Base-by-base conservation (phyloP, 2,329 filamentous ascomycete genomes). In the Diaporthe eres region DNA sequence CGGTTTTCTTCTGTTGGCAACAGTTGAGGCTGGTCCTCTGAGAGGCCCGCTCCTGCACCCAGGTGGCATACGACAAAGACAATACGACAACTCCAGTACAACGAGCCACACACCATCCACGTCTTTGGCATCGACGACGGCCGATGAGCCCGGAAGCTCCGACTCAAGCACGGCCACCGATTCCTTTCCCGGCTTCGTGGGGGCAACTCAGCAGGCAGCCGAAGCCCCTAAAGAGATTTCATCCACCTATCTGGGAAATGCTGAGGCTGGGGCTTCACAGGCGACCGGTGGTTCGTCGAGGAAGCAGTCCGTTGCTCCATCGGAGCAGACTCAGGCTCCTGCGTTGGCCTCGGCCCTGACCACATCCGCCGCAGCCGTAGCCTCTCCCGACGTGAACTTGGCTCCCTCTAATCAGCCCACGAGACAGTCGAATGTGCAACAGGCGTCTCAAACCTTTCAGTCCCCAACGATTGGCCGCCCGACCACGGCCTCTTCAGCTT, bases 1-100 rank as follows among this genome's bases (percentile, higher is more conserved):
- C 49, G 37, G 72, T 44, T 57, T 74, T 57, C 74, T 77, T 63
- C 74, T 77, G 60, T 61, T 76, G 25, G 42, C 61, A 75, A 68
- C 74, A 76, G 74, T 74, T 17, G 75, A 77, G 76, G 76, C 76
- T 63, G 76, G 76, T 74, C 76, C 76, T 77, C 76, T 77, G 28
- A 77, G 61, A 28, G 53, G 47, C 15, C 55, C 75, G 28, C 60
- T 39, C 3, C 67, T 70, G 15, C 42, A 74, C 22, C 58, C 65
- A 9, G 65, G 68, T n/a, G 75, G 68, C 44, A 67, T 71, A 60
- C 71, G 55, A 34, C 58, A 55, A 55, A 53, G 74, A 25, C 76
- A 77, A 55, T 67, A 71, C 47, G 72, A 42, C 60, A 75, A 68
- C 55, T 53, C 73, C 39, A 75, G 53, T 34, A 31, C 60, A 15